Base-by-base conservation (phyloP, 2,329 filamentous ascomycete species). In the Microcyclospora pomicola region DNA sequence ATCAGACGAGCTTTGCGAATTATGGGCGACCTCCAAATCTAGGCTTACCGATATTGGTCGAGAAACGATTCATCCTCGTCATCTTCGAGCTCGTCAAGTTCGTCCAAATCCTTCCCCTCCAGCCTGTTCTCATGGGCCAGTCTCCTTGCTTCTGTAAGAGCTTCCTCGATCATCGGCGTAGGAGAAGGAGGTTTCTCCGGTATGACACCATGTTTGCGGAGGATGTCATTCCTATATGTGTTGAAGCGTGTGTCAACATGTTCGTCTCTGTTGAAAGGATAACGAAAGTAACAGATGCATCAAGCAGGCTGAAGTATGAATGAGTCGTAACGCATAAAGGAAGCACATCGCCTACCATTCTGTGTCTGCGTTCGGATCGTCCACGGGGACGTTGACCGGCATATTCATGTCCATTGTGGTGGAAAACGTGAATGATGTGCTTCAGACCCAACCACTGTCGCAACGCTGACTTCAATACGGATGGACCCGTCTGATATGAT, bases 141-240 rank as follows among this genome's bases (percentile, higher is more conserved):
- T 50, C 78, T 70, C 41, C 82, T 75, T 10, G 83, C 91, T 65
- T 94, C 83, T 14, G 80, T 62, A 34, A 98, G 75, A 3, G 91
- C 91, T 67, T 96, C 88, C 64, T 98, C 82, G 52, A 98, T 95
- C 66, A 94, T 80, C 6, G 87, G 86, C 2, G 91, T 95, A 2
- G 91, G 91, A 33, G 88, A 94, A 2, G 87, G 86, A 0, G 88
- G 86, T 59, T 94, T 96, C 59, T 96, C 87, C n/a, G 91, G 91
- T 44, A 98, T 96, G 49, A 98, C 72, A 48, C 86, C 85, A 67
- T 98, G 86, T 61, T 93, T 92, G 51, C 91, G 83, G 41, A 98
- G 77, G 55, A 98, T 98, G 51, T 98, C 91, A 60, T 98, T 98
- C 87, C 87, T 95, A 49, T 31, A 24, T 24, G 7, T 24, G 19